These are phyloP conservation scores for Blastobotrys aristatus DNA, from an alignment of 1,139 yeast species.

Conservation along the genomic window DNA sequence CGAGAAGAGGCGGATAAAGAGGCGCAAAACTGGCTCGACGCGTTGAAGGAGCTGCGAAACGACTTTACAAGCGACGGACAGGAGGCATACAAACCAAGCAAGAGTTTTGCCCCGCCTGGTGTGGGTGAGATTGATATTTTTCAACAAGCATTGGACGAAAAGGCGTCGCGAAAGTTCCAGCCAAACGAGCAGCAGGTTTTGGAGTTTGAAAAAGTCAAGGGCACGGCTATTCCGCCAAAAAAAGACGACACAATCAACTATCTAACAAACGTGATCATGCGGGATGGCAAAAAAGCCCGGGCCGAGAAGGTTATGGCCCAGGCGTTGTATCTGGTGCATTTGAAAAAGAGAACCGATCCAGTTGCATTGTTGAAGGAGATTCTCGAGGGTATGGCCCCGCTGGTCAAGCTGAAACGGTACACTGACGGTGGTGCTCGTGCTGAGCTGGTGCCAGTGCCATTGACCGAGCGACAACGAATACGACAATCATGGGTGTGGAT, in stretches of 20 bases:
- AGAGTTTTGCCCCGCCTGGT: constrained; percentile 32
- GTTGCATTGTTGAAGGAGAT: constrained; percentile 67
- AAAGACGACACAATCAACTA: constrained; percentile 70
- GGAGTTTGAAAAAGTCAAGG: constrained; percentile 48
- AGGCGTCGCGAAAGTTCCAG: constrained; percentile 20
- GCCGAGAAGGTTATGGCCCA: constrained; percentile 72
- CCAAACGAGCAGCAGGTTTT: constrained; percentile 59
- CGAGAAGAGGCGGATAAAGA: constrained; percentile 42
- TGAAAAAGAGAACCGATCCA: constrained; percentile 71
- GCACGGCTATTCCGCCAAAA: constrained; percentile 54
- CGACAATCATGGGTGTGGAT: constrained; percentile 90
- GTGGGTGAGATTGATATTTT: constrained; percentile 25
- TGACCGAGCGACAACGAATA: constrained; percentile 74
- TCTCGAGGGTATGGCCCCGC: constrained; percentile 78
- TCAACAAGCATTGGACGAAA: constrained; percentile 21
- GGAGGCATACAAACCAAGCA: constrained; percentile 28
- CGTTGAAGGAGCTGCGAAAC: constrained; percentile 51
- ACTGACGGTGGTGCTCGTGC: constrained; percentile 86
- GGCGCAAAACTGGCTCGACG: constrained; percentile 61
- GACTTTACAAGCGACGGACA: constrained; percentile 34
- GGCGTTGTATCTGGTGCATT: constrained; percentile 75
- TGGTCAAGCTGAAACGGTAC: constrained; percentile 70
- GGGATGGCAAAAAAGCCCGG: constrained; percentile 79
- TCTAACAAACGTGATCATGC: constrained; percentile 84
- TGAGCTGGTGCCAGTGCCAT: constrained; percentile 73